phyloP scores from a whole-genome alignment of 139 green algal species.

The Asterochloris sp. region DNA sequence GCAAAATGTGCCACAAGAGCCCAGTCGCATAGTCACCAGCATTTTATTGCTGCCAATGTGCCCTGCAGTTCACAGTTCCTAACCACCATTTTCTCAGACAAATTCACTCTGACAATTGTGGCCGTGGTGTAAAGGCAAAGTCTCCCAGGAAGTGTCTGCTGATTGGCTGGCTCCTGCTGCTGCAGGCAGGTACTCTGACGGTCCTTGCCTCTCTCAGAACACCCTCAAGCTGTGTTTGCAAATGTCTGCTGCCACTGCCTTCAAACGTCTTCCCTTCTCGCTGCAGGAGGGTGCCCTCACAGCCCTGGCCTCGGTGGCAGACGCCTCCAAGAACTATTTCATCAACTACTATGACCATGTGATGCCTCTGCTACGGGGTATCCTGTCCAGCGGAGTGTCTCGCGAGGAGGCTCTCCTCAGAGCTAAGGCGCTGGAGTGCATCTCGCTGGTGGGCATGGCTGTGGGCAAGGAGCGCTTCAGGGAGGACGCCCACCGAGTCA shows the following conservation, averaged over 20 bases:
- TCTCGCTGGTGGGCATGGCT: slow-evolving; percentile 96
- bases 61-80: no score
- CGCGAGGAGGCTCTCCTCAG: slow-evolving; percentile 78
- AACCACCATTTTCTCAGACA: no score
- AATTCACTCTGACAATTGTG: no score
- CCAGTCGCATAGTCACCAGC: no score
- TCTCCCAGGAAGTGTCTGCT: not conserved
- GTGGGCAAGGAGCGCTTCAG: slow-evolving; percentile 92
- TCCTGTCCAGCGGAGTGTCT: slow-evolving; percentile 69
- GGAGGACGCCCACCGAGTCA: slow-evolving; percentile 79
- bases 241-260: not conserved
- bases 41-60: no score
- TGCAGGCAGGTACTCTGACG: not conserved
- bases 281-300: slow-evolving; percentile 93
- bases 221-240: not conserved
- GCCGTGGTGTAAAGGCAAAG: no score
- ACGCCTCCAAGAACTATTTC: slow-evolving; percentile 85
- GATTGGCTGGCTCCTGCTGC: not conserved
- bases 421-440: slow-evolving; percentile 96
- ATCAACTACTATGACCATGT: slow-evolving; percentile 70
- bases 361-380: slow-evolving; percentile 89
- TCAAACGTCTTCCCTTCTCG: not conserved
- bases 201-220: not conserved
- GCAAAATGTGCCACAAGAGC: no score
- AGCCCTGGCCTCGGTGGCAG: slow-evolving; percentile 88